These are phyloP conservation scores for Taxawa tesnikishii DNA, from an alignment of 2,329 filamentous ascomycete species.

Conservation along the genomic window DNA sequence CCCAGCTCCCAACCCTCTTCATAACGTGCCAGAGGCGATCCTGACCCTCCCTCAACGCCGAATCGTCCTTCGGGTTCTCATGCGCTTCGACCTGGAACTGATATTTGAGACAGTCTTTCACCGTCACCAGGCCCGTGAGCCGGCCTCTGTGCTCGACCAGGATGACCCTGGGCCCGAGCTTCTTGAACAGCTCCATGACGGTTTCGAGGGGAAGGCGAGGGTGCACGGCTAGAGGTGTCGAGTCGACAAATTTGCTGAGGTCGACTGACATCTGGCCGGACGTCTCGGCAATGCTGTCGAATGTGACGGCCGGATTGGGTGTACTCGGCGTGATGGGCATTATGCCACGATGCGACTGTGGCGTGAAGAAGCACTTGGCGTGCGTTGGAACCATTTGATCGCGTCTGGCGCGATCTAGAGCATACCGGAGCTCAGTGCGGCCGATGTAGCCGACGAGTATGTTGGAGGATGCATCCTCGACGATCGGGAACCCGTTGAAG, in stretches of 20 bases:
- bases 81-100: slow-evolving; percentile 91
- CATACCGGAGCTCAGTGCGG: slow-evolving; percentile 81
- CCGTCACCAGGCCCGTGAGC: slow-evolving; percentile 75
- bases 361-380: slow-evolving; percentile 60
- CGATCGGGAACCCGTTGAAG: slow-evolving; percentile 87
- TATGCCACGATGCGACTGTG: slow-evolving; percentile 3
- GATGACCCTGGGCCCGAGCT: slow-evolving; percentile 89
- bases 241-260: slow-evolving; percentile 77
- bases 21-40: slow-evolving; percentile 49
- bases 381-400: slow-evolving; percentile 53
- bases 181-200: slow-evolving; percentile 97
- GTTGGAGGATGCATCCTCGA: slow-evolving; percentile 59
- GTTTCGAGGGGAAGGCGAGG: slow-evolving; percentile 87
- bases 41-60: slow-evolving; percentile 42
- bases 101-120: slow-evolving; percentile 94
- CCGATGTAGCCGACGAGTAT: slow-evolving; percentile 85
- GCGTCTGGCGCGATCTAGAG: slow-evolving; percentile 65
- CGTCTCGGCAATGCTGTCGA: slow-evolving; percentile 47
- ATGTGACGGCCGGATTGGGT: slow-evolving; percentile 30
- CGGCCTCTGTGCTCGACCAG: slow-evolving; percentile 81
- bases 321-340: slow-evolving; percentile 18
- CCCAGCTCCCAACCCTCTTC: slow-evolving; percentile 15
- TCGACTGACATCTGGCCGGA: slow-evolving; percentile 52
- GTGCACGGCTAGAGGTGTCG: slow-evolving; percentile 81
- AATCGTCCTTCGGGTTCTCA: slow-evolving; percentile 56